Conservation (phyloP, 225 moss, liverwort and hornwort genomes). For the Bryum argenteum region DNA sequence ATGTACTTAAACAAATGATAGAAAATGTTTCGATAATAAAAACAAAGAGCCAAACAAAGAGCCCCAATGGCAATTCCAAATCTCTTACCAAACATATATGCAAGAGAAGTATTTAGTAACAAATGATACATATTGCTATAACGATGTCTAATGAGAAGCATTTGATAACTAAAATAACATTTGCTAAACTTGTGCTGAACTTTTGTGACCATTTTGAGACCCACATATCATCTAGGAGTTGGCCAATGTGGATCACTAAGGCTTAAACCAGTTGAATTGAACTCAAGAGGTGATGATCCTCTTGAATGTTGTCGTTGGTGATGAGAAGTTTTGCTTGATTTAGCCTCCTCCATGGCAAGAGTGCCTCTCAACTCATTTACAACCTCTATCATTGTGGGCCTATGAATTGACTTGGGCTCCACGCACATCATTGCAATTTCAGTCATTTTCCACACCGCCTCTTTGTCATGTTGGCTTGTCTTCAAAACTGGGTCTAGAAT, state of each 20-base stretch:
- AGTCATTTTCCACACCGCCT: slow-evolving; percentile 21
- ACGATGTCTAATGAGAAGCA: no score
- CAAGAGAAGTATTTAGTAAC: no score
- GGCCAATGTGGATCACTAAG: neutral
- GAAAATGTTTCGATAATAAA: no score
- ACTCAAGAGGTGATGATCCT: accelerated
- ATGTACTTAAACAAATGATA: no score
- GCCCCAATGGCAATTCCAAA: no score
- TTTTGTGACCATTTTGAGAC: no score
- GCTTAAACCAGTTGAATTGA: neutral
- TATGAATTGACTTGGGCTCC: slow-evolving; percentile 28
- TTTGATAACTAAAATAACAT: no score
- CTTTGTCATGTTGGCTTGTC: neutral
- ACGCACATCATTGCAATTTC: slow-evolving; percentile 15
- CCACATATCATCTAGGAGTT: slow-evolving; percentile 7
- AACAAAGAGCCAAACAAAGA: no score
- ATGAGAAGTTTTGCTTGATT: neutral
- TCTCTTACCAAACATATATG: no score
- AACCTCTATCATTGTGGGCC: slow-evolving; percentile 21
- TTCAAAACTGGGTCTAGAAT: neutral
- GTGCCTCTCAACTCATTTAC: slow-evolving; percentile 3
- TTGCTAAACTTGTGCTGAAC: no score
- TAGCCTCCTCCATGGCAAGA: neutral
- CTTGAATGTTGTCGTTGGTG: neutral
- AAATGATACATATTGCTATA: no score